Base-by-base conservation (phyloP, 2,329 filamentous ascomycete species). In the Ophiostoma sp. region DNA sequence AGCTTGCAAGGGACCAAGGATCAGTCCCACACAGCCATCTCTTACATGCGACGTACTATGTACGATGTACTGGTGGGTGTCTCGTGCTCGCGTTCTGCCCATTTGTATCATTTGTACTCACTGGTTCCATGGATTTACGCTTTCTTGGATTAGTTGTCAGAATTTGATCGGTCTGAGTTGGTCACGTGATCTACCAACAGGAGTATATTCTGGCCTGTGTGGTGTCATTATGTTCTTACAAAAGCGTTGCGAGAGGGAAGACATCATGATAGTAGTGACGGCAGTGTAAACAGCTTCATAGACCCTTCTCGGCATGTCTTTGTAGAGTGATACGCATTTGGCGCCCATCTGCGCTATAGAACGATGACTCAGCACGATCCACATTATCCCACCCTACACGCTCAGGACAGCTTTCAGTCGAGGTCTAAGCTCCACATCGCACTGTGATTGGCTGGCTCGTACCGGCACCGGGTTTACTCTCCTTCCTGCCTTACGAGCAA, bases 381-480 rank as follows among this genome's bases (percentile, higher is more conserved):
- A 62, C 57, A 27, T n/a, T 31, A n/a, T 13, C 52, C 52, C 52
- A n/a, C 52, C 52, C 52, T 57, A 57, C 52, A 57, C 13, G 15
- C 44, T 33, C 23, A 31, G 57, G 57, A 60, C 57, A 60, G 57
- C 57, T 60, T 60, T 60, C 57, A 60, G 52, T 33, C 57, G 23
- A 62, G 57, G 57, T 62, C 57, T 13, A 15, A 66, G 62, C 62
- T 66, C 62, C 62, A 66, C 33, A 6, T 39, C 33, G 6, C 33
- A 2, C 60, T 64, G 31, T 64, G 60, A 64, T 64, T 64, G 60
- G 60, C 60, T 36, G 60, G 27, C 31, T 17, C 33, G 1, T 23
- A 15, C 62, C 62, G 62, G 52, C 52, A 57, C 52, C 52, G 52
- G 52, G 52, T 57, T 57, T n/a, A 66, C 62, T 66, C 20, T 62